Base-by-base conservation (phyloP, 73 alveolate species). In the Effrenium voratum region DNA sequence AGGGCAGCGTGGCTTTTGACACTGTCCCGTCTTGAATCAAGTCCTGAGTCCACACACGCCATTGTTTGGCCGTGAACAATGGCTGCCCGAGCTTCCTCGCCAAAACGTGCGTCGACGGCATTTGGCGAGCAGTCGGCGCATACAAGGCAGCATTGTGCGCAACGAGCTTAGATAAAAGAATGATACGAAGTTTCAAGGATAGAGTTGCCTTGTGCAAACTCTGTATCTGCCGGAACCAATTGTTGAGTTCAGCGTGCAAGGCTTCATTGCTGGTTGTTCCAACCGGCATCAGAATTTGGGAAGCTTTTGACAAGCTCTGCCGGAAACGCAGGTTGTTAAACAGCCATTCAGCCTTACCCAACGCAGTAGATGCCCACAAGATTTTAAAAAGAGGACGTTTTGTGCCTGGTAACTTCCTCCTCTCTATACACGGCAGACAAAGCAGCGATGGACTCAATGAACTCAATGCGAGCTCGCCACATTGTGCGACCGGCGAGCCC, bases 231-330 rank as follows among this genome's bases (percentile, higher is more conserved):
- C 79, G 75, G 57, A 83, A 83, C 93, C 93, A 83, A 3, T 55
- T 63, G 30, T 83, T 83, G 79, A 83, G 38, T 36, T 83, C 93
- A 6, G 79, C 77, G 63, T 83, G n/a, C n/a, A n/a, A n/a, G n/a
- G n/a, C n/a, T 55, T 83, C 93, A 83, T 83, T 83, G 59, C 59
- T 36, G 40, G 79, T 83, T 34, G 93, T 83, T 26, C 93, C 93
- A 2, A n/a, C 41, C 1, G 81, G 81, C 45, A 85, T 32, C 1
- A 85, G 28, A 2, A 41, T 13, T 2, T 63, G 38, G 3, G 55
- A 80, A n/a, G 40, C 82, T 5, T 22, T 30, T 5, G 94, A 57
- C 38, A 85, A 5, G 13, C n/a, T 30, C 0, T 45, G 34, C 81
- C 94, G 63, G n/a, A 85, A 22, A 30, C 94, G 79, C 13, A 85